Evolutionary conservation across 805 yeast genomes (phyloP).

Genomic region (Yarrowia bubula): DNA sequence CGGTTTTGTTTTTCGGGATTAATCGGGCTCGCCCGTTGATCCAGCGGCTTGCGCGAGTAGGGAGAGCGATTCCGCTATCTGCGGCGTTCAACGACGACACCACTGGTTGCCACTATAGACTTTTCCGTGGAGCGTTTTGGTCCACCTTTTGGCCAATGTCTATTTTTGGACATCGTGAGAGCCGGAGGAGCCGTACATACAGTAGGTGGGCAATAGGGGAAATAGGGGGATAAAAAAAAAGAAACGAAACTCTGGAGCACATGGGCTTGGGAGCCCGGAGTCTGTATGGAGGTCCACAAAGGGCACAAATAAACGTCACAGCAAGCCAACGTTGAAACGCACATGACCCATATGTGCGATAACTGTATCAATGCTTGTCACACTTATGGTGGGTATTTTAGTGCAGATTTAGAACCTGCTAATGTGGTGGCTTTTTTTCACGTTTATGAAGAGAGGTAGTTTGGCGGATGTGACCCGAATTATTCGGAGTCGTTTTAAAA

Average conservation of each 20-base stretch:
- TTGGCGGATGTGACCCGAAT: too few relatives aligned
- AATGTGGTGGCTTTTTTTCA: background rate
- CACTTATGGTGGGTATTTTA: background rate
- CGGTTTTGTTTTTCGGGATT: background rate
- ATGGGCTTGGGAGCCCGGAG: background rate
- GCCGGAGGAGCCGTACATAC: background rate
- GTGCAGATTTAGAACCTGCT: background rate
- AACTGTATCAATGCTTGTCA: background rate
- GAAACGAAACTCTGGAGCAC: background rate
- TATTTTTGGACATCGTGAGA: background rate
- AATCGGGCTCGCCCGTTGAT: background rate
- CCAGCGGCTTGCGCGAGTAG: too few relatives aligned
- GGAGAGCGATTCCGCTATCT: too few relatives aligned
- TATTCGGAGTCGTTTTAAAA: too few relatives aligned
- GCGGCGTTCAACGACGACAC: too few relatives aligned
- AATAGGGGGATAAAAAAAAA: background rate
- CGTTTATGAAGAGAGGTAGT: too few relatives aligned
- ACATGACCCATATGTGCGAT: slow-evolving; percentile 4
- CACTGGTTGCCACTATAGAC: too few relatives aligned
- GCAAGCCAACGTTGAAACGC: slow-evolving; percentile 10
- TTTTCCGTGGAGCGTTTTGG: background rate
- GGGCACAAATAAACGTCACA: background rate
- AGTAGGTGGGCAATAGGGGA: background rate
- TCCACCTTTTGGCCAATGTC: background rate
- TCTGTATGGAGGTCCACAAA: too few relatives aligned